A percentile compares a stretch with the other conserved stretches of the same genome.
Evolutionary conservation across 257 asterid species (phyloP).

Genomic region (Anisodus acutangulus): DNA sequence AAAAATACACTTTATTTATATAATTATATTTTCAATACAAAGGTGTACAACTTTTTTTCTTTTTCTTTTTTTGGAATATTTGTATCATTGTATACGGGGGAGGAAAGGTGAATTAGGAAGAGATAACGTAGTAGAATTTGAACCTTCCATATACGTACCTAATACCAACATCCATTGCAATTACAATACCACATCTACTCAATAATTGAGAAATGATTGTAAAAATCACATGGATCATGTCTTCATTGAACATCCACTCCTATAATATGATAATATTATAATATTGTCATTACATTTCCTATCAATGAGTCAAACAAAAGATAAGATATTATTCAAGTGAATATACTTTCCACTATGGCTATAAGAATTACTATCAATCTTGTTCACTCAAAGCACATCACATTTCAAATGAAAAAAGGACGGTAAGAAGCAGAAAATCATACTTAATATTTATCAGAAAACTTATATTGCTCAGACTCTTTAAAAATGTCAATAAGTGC

Average conservation of each 20-base stretch:
- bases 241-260: background rate
- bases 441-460: too few species aligned
- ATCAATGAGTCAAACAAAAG: background rate
- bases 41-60: too few species aligned
- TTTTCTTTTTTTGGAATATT: too few species aligned
- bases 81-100: background rate
- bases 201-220: background rate
- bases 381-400: background rate
- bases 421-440: background rate
- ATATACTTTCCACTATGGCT: background rate
- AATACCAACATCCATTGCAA: background rate
- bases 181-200: background rate
- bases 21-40: too few species aligned
- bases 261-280: background rate
- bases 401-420: background rate
- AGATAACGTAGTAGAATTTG: background rate
- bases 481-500: rapidly evolving
- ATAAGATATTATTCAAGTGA: background rate
- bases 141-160: background rate
- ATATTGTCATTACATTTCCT: background rate
- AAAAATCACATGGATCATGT: slow-evolving; percentile 3
- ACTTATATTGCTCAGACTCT: background rate
- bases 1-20: too few species aligned
- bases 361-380: background rate
- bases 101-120: background rate